A percentile compares a stretch with the other conserved stretches of the same genome.
These are phyloP conservation scores for Mycocentrospora acerina DNA, from an alignment of 2,329 filamentous ascomycete genomes.

Conservation along the genomic window DNA sequence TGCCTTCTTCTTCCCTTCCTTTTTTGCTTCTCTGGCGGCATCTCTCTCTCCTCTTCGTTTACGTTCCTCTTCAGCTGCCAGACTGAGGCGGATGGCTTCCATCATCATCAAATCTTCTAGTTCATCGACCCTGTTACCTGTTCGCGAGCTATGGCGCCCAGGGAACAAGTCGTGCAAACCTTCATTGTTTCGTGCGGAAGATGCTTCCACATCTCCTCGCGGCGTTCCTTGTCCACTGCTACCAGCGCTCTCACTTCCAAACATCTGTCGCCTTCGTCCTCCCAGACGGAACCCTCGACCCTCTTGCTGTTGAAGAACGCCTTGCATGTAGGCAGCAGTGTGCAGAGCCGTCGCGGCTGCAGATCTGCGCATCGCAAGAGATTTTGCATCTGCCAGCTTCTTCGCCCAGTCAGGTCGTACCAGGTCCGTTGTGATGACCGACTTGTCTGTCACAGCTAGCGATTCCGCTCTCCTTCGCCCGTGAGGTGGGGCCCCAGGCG, in stretches of 20 bases:
- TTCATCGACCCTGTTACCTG: slow-evolving; percentile 71
- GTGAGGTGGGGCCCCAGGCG: slow-evolving; percentile 48
- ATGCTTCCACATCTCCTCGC: slow-evolving; percentile 37
- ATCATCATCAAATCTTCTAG: slow-evolving; percentile 98
- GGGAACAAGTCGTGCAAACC: slow-evolving; percentile 39
- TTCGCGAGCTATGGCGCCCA: slow-evolving; percentile 54
- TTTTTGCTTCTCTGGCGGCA: slow-evolving; percentile 78
- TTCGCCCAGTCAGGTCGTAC: slow-evolving; percentile 93
- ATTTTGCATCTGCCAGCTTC: slow-evolving; percentile 81
- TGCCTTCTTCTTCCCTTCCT: slow-evolving; percentile 74
- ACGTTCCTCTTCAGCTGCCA: slow-evolving; percentile 93
- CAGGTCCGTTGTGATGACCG: slow-evolving; percentile 88
- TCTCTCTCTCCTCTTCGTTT: slow-evolving; percentile 83
- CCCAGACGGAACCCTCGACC: slow-evolving; percentile 53
- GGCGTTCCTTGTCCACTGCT: slow-evolving; percentile 50
- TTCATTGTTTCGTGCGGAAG: slow-evolving; percentile 35
- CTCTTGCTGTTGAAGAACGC: slow-evolving; percentile 52
- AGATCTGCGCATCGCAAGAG: slow-evolving; percentile 80
- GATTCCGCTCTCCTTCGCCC: slow-evolving; percentile 63
- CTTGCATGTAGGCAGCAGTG: slow-evolving; percentile 90
- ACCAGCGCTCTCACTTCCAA: slow-evolving; percentile 49
- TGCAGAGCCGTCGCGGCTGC: slow-evolving; percentile 93
- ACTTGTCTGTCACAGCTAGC: slow-evolving; percentile 78
- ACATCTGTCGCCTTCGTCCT: slow-evolving; percentile 52
- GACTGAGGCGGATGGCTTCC: slow-evolving; percentile 86